These are phyloP conservation scores for Boletus sp. DNA, from an alignment of 768 basidiomycete genomes.

Conservation along the genomic window DNA sequence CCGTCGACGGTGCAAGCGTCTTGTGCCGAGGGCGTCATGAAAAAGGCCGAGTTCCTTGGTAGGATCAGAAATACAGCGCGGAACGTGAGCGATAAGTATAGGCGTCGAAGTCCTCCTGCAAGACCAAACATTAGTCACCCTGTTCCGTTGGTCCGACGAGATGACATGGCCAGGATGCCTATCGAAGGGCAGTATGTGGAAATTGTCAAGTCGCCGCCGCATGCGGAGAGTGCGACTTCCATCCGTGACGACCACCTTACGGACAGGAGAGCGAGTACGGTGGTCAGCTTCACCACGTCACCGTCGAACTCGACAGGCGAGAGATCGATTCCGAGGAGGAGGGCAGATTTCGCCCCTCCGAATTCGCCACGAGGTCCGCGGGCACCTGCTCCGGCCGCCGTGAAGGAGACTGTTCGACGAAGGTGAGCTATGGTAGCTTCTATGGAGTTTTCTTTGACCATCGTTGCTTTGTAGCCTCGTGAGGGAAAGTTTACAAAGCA, in stretches of 20 bases:
- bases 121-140: conserved; percentile 63
- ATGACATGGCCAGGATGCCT: conserved; percentile 21
- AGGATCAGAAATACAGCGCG: conserved; percentile 62
- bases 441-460: neutral
- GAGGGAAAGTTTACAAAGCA: conserved; percentile 55
- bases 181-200: conserved; percentile 37
- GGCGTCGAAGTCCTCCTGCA: conserved; percentile 35
- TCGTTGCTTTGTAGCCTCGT: conserved; percentile 39
- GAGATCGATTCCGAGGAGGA: conserved; percentile 62
- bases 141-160: conserved; percentile 35
- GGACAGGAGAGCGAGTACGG: conserved; percentile 37
- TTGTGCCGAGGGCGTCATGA: conserved; percentile 55
- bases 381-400: conserved; percentile 17
- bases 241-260: conserved; percentile 39
- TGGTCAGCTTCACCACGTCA: conserved; percentile 50
- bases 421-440: conserved; percentile 15
- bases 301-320: conserved; percentile 65
- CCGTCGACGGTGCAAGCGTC: conserved; percentile 29
- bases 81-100: conserved; percentile 64
- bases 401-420: conserved; percentile 23
- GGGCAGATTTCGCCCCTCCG: conserved; percentile 69
- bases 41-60: conserved; percentile 68
- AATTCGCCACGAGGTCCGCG: conserved; percentile 41
- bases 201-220: conserved; percentile 19
- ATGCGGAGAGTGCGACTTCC: conserved; percentile 31